A percentile compares a stretch with the other conserved stretches of the same genome.
Conservation (phyloP, 2,329 filamentous ascomycete genomes). For the Trichoderma gracile region DNA sequence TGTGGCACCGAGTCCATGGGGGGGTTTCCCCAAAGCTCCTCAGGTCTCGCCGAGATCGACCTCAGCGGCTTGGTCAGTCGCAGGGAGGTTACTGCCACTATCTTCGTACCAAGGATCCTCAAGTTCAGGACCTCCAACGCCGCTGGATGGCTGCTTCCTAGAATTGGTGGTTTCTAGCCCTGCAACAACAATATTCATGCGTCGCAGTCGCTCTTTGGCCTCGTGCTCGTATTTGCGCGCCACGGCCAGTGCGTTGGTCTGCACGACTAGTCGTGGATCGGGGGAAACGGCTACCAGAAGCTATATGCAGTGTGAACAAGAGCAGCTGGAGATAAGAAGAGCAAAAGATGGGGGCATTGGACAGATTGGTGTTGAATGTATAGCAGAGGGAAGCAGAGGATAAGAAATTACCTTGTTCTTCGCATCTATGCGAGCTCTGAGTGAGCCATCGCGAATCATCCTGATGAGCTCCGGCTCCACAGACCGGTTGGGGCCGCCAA, state of each 20-base stretch:
- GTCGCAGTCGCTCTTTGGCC: constrained; percentile 72
- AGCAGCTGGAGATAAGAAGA: not conserved
- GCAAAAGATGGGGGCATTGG: not conserved
- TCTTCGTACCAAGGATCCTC: constrained; percentile 43
- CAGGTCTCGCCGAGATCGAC: constrained; percentile 20
- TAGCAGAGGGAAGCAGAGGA: too few species aligned
- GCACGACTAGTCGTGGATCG: constrained; percentile 68
- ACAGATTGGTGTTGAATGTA: too few species aligned
- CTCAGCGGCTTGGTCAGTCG: not conserved
- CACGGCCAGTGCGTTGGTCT: constrained; percentile 66
- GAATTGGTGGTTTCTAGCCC: constrained; percentile 64
- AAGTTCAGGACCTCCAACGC: constrained; percentile 26
- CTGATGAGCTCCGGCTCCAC: constrained; percentile 73
- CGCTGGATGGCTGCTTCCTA: constrained; percentile 29
- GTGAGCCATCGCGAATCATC: constrained; percentile 71
- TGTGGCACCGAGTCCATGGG: not conserved
- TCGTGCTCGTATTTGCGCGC: constrained; percentile 73
- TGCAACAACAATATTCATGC: constrained; percentile 73
- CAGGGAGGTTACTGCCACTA: not conserved
- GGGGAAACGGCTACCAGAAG: constrained; percentile 71
- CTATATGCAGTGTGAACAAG: constrained; percentile 38
- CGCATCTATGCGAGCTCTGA: constrained; percentile 81
- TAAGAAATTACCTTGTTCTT: constrained; percentile 65
- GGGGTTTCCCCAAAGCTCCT: not conserved
- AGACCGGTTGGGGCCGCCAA: constrained; percentile 62